These are phyloP conservation scores for Fomitopsis pinicola DNA, from an alignment of 1,284 basidiomycete genomes.

Conservation along the genomic window DNA sequence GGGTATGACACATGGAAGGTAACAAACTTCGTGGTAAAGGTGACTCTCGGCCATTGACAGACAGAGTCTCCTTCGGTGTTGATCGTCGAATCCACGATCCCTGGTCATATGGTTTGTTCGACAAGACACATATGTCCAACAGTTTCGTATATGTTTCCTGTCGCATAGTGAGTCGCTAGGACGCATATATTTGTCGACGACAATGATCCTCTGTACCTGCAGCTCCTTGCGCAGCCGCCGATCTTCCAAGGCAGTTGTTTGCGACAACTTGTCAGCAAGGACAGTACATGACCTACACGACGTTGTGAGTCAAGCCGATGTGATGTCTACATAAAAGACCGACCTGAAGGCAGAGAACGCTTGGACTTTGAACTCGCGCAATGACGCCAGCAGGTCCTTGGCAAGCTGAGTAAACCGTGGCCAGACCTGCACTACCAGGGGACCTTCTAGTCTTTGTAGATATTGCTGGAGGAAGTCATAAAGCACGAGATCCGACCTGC, in stretches of 20 bases:
- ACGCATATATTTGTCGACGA: neutral
- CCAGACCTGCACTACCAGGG: slow-evolving; percentile 92
- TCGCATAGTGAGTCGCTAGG: neutral
- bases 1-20: neutral
- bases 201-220: slow-evolving; percentile 45
- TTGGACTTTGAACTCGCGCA: slow-evolving; percentile 63
- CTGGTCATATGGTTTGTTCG: slow-evolving; percentile 72
- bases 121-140: slow-evolving; percentile 78
- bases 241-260: slow-evolving; percentile 89
- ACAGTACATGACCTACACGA: slow-evolving; percentile 69
- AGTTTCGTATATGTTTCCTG: slow-evolving; percentile 85
- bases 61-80: slow-evolving; percentile 52
- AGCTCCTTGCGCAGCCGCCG: slow-evolving; percentile 85
- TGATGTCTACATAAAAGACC: slow-evolving; percentile 11
- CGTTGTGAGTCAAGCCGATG: neutral
- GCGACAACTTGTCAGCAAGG: slow-evolving; percentile 80
- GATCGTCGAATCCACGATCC: slow-evolving; percentile 76
- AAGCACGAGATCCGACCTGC: slow-evolving; percentile 61
- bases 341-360: slow-evolving; percentile 76
- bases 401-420: slow-evolving; percentile 71
- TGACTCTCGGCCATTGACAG: slow-evolving; percentile 63
- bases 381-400: slow-evolving; percentile 69
- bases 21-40: slow-evolving; percentile 48
- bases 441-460: slow-evolving; percentile 80
- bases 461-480: slow-evolving; percentile 91